Percentiles rank a stretch among this genome's conserved stretches.
Conservation (phyloP, 768 basidiomycete genomes). For the Termitomyces sp. region DNA sequence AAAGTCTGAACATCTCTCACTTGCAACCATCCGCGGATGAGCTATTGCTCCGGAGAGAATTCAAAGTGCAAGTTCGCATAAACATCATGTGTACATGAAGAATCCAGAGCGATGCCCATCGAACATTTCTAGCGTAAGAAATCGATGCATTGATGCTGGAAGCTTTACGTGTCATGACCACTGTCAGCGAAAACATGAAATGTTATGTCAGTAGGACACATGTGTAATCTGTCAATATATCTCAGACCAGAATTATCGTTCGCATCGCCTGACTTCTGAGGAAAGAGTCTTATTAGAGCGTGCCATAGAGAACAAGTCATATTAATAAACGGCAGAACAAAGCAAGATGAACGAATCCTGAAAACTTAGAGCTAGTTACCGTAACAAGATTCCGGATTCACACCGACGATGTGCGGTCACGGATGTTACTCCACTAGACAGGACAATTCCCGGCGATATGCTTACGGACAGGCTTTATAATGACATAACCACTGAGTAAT, state of each 20-base stretch:
- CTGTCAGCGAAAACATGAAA: no score
- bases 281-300: neutral
- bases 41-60: neutral
- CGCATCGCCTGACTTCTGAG: neutral
- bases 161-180: no score
- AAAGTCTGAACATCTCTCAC: no score
- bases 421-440: no score
- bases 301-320: neutral
- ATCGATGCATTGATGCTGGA: neutral
- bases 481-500: constrained; percentile 6
- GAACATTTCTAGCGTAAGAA: neutral
- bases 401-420: neutral
- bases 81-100: neutral
- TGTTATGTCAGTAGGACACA: no score
- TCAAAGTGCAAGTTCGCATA: no score
- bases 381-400: neutral
- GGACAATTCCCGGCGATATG: neutral
- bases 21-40: neutral
- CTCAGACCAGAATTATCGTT: neutral
- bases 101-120: neutral
- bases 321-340: neutral
- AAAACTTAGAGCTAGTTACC: neutral
- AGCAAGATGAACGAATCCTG: neutral
- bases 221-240: neutral
- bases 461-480: neutral